Conservation (phyloP, 2,329 filamentous ascomycete genomes). For the Verticillium isaacii region DNA sequence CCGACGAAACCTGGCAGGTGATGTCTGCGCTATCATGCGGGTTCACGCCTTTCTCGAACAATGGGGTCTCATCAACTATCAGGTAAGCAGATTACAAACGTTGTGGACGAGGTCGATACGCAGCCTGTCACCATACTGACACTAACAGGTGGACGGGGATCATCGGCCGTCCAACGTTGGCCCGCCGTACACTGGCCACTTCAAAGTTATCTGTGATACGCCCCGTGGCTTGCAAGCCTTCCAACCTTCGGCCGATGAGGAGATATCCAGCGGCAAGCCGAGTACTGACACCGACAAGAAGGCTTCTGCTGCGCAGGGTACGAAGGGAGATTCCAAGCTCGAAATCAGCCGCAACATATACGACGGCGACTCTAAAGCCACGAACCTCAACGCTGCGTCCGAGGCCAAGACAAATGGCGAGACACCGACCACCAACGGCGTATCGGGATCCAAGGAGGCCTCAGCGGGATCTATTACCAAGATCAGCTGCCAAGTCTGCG, state of each 20-base stretch:
- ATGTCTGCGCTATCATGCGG: constrained; percentile 98
- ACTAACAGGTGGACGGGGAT: constrained; percentile 81
- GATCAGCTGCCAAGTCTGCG: constrained; percentile 85
- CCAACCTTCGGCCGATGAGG: constrained; percentile 79
- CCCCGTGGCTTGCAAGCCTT: constrained; percentile 91
- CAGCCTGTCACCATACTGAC: not conserved
- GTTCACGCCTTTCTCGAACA: constrained; percentile 97
- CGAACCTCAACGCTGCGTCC: constrained; percentile 56
- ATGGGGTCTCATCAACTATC: constrained; percentile 98
- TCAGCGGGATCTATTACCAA: constrained; percentile 63
- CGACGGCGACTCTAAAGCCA: constrained; percentile 78
- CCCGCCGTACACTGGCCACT: constrained; percentile 95
- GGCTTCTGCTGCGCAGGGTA: constrained; percentile 39
- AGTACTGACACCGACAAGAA: constrained; percentile 67
- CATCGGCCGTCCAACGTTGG: constrained; percentile 92
- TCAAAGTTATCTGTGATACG: constrained; percentile 92
- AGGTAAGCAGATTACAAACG: constrained; percentile 50
- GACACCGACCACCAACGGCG: constrained; percentile 60
- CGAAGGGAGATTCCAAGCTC: constrained; percentile 67
- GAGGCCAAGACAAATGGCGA: constrained; percentile 77
- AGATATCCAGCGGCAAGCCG: constrained; percentile 57
- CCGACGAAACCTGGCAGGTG: constrained; percentile 87
- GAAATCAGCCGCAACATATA: constrained; percentile 94
- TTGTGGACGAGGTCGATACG: not conserved
- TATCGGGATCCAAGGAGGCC: constrained; percentile 51